Evolutionary conservation across 73 alveolate species (phyloP), one percentile per base, ranked within the genome.

Genomic region (Paramecium tetraurelia): DNA sequence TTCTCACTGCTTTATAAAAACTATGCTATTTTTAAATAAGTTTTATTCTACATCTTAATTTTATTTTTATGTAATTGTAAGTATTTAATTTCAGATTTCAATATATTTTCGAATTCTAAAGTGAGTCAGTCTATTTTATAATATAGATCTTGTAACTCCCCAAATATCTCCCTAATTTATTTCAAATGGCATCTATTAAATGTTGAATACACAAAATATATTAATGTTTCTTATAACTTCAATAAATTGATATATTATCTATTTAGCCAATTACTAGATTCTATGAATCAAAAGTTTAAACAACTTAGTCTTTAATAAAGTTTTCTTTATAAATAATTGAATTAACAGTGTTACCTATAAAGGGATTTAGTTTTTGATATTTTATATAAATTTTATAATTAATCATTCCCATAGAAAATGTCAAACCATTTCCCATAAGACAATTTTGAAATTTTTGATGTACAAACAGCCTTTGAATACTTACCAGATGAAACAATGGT

Each of bases 401-500:
- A 31, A 14, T 68, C 7, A 31, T 21, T 2, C 10, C 46, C 1
- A 31, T 4, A n/a, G 5, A 35, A 4, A 4, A 75, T 75, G 87
- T 75, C 87, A 12, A 75, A 75, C 40, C 59, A 75, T 75, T 75
- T 75, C 21, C 87, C 87, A 1, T 38, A 75, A 75, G 35, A 75
- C 1, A 36, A 18, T 6, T 41, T 12, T 38, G 68, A 38, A 3
- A 75, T 75, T 4, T 75, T 75, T 35, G 63, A 75, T 38, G 31
- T 41, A 2, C 11, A 35, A 38, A 75, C 59, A n/a, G 68, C 87
- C 18, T 38, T 75, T 5, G 87, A 75, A 38, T 29, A 18, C 35
- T n/a, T 75, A 38, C 68, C 36, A 41, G 87, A 75, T 75, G 87
- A 75, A 41, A 41, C 33, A n/a, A 35, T 75, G 63, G 59, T 75